Conservation (phyloP, 495 filamentous ascomycete genomes). For the Aspergillus indologenus region DNA sequence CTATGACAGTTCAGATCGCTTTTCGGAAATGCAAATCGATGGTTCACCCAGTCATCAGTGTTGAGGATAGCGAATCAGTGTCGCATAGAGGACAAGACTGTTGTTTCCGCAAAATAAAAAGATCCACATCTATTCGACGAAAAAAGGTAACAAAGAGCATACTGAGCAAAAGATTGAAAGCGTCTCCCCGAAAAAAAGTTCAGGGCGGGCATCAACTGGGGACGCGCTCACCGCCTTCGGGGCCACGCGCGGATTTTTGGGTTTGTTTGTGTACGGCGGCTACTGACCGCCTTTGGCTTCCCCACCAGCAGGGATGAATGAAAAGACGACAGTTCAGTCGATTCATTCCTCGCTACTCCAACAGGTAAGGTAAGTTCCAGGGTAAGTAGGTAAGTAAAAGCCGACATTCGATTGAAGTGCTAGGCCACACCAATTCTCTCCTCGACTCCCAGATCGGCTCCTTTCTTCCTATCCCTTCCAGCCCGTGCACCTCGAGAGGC, state of each 20-base stretch:
- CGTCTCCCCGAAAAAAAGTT: neutral
- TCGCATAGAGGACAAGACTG: neutral
- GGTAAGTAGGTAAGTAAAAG: conserved; percentile 2
- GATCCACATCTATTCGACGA: neutral
- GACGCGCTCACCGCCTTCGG: conserved; percentile 36
- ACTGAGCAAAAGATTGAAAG: neutral
- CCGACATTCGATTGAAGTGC: conserved; percentile 12
- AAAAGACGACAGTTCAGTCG: conserved; percentile 16
- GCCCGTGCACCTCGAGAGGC: conserved; percentile 5
- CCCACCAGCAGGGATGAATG: conserved; percentile 18
- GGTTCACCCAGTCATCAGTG: neutral
- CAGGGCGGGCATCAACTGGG: conserved; percentile 7
- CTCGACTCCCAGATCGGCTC: too few species aligned
- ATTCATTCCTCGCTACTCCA: conserved; percentile 10
- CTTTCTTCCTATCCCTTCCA: conserved; percentile 2
- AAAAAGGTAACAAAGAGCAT: neutral
- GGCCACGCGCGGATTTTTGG: conserved; percentile 24
- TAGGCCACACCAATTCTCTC: too few species aligned
- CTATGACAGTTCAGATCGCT: neutral
- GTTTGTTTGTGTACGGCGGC: conserved; percentile 41
- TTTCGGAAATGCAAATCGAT: neutral
- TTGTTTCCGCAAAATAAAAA: neutral
- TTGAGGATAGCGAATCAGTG: neutral
- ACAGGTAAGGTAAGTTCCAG: conserved; percentile 14
- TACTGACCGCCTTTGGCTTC: conserved; percentile 30